These are phyloP conservation scores for Pistacia vera DNA, from an alignment of 345 rosid species.

Conservation along the genomic window DNA sequence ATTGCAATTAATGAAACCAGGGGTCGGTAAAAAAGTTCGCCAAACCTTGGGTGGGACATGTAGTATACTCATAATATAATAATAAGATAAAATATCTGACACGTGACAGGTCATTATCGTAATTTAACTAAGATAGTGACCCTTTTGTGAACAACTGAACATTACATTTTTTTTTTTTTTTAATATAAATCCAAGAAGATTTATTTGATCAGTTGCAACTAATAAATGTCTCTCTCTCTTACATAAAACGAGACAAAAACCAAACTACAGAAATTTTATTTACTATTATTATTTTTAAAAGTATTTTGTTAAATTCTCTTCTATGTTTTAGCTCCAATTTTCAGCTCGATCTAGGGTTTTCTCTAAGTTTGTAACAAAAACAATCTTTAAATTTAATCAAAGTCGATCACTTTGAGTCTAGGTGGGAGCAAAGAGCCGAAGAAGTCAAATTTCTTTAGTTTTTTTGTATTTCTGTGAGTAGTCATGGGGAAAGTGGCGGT, in stretches of 20 bases:
- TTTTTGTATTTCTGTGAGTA: background rate
- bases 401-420: background rate
- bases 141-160: background rate
- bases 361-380: background rate
- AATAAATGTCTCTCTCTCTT: background rate
- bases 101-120: slow-evolving; percentile 7
- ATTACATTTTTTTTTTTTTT: too few relatives aligned
- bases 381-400: background rate
- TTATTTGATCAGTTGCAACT: background rate
- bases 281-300: too few relatives aligned
- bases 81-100: background rate
- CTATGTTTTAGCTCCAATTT: slow-evolving; percentile 5
- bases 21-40: too few relatives aligned
- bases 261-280: too few relatives aligned
- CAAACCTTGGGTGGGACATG: too few relatives aligned
- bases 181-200: background rate
- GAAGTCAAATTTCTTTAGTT: slow-evolving; percentile 6
- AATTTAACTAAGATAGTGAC: slow-evolving; percentile 5
- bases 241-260: background rate
- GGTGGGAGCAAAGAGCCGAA: background rate
- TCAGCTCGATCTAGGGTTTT: slow-evolving; percentile 15
- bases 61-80: too few relatives aligned
- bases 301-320: background rate
- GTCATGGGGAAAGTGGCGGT: slow-evolving; percentile 63
- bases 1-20: too few relatives aligned